These are phyloP conservation scores for Hsuehochloa calcarea DNA, from an alignment of 176 grass and related monocot species.

Conservation along the genomic window DNA sequence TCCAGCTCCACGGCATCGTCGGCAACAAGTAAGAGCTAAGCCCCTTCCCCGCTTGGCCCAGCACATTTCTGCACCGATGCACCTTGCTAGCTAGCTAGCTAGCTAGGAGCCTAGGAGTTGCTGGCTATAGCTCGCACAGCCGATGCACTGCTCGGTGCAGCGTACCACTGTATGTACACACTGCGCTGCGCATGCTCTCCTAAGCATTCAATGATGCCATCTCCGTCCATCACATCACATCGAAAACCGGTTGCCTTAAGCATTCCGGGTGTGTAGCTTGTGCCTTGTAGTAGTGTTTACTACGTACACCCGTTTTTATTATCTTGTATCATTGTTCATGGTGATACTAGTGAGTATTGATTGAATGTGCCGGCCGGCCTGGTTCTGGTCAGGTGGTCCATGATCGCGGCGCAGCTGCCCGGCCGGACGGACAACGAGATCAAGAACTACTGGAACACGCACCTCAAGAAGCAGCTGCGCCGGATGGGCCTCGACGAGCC, in stretches of 20 bases:
- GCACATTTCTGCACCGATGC: neutral
- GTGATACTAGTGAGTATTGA: slow-evolving; percentile 11
- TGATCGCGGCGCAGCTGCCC: slow-evolving; percentile 84
- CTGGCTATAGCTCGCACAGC: neutral
- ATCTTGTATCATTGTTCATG: neutral
- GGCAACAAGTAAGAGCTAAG: slow-evolving; percentile 75
- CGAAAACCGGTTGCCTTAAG: neutral
- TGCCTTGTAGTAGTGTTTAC: neutral
- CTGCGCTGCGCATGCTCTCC: slow-evolving; percentile 15
- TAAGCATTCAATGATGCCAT: slow-evolving; percentile 32
- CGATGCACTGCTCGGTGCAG: slow-evolving; percentile 4
- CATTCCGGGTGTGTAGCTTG: neutral
- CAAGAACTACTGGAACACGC: slow-evolving; percentile 99
- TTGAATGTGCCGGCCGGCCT: neutral
- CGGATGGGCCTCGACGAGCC: slow-evolving; percentile 65
- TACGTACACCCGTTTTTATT: neutral
- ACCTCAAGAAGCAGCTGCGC: slow-evolving; percentile 92
- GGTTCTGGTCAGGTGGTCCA: slow-evolving; percentile 71
- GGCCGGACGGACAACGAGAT: slow-evolving; percentile 95
- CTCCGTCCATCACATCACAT: slow-evolving; percentile 10
- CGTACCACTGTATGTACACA: slow-evolving; percentile 26
- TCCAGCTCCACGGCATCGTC: slow-evolving; percentile 96
- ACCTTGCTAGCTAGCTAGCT: neutral
- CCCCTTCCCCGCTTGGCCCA: neutral
- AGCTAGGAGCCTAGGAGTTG: no score